Percentiles rank a stretch among this genome's conserved stretches.
phyloP scores from a whole-genome alignment of 2,329 filamentous ascomycete genomes.

The Trichophyton verrucosum region DNA sequence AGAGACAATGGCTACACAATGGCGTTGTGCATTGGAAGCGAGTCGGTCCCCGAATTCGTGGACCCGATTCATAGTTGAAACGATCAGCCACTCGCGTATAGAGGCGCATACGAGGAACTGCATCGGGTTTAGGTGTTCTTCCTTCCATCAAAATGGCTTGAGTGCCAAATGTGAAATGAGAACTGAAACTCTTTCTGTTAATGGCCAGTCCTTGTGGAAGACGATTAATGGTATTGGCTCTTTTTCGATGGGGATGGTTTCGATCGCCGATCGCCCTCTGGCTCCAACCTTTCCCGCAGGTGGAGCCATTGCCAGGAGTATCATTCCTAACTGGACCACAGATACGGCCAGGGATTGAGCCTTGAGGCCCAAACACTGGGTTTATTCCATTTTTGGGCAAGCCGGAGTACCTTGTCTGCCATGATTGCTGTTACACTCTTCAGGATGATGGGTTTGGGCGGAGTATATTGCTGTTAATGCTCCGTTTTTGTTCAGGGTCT shows the following conservation, averaged over 20 bases:
- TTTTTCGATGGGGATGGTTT: not conserved
- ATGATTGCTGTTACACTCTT: not conserved
- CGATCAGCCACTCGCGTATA: too few species aligned
- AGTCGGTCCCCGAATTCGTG: not conserved
- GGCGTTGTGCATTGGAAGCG: not conserved
- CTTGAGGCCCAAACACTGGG: not conserved
- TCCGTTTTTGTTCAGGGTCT: not conserved
- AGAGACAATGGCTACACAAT: not conserved
- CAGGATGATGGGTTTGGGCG: not conserved
- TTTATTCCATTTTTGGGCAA: slow-evolving; percentile 4
- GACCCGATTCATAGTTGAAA: too few species aligned
- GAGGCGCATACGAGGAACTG: too few species aligned
- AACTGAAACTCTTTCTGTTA: not conserved
- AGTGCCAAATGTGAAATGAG: not conserved
- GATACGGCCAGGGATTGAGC: not conserved
- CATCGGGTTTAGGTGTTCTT: not conserved
- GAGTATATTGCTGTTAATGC: not conserved
- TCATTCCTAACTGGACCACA: not conserved
- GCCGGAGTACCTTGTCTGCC: slow-evolving; percentile 2
- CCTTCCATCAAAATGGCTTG: not conserved
- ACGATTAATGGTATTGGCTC: not conserved
- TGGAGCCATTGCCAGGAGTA: not conserved
- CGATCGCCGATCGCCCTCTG: slow-evolving; percentile 2
- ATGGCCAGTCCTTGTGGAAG: not conserved
- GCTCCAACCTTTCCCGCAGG: not conserved